Percentiles rank a stretch among this genome's conserved stretches.
These are phyloP conservation scores for Pneumocystis wakefieldiae DNA, from an alignment of 1,139 yeast genomes.

Conservation along the genomic window DNA sequence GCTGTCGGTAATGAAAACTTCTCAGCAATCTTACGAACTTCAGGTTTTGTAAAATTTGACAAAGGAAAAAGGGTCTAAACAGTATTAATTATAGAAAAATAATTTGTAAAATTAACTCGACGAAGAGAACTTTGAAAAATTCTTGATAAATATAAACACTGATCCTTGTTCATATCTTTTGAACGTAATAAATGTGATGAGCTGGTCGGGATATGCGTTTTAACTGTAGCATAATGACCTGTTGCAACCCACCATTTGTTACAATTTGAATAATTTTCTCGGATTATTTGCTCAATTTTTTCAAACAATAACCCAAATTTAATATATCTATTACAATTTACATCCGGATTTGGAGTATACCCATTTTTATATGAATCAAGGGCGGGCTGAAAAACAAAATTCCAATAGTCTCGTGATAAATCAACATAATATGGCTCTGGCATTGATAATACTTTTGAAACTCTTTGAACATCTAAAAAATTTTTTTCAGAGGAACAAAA, in stretches of 20 bases:
- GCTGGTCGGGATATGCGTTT: constrained; percentile 20
- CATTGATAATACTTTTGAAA: constrained; percentile 32
- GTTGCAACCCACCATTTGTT: constrained; percentile 57
- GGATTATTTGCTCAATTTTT: constrained; percentile 29
- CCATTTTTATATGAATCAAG: constrained; percentile 54
- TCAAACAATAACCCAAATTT: constrained; percentile 70
- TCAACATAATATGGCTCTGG: constrained; percentile 51
- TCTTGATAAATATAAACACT: constrained; percentile 74
- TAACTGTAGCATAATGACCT: constrained; percentile 59
- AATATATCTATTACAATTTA: constrained; percentile 67
- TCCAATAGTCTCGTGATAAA: constrained; percentile 87
- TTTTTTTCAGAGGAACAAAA: constrained; percentile 9
- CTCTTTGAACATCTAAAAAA: constrained; percentile 41
- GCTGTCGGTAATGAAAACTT: constrained; percentile 44
- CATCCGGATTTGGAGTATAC: constrained; percentile 87
- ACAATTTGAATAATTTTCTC: not conserved
- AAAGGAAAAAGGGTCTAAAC: constrained; percentile 50
- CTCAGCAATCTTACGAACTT: constrained; percentile 55
- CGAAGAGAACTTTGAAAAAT: constrained; percentile 36
- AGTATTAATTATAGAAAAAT: not conserved
- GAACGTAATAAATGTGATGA: constrained; percentile 37
- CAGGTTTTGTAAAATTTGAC: constrained; percentile 60
- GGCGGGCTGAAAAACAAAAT: constrained; percentile 86
- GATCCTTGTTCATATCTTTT: constrained; percentile 54
- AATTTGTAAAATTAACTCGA: constrained; percentile 16